Percentiles rank a stretch among this genome's conserved stretches.
phyloP scores from a whole-genome alignment of 2,329 filamentous ascomycete genomes.

The Aureobasidium vineae region DNA sequence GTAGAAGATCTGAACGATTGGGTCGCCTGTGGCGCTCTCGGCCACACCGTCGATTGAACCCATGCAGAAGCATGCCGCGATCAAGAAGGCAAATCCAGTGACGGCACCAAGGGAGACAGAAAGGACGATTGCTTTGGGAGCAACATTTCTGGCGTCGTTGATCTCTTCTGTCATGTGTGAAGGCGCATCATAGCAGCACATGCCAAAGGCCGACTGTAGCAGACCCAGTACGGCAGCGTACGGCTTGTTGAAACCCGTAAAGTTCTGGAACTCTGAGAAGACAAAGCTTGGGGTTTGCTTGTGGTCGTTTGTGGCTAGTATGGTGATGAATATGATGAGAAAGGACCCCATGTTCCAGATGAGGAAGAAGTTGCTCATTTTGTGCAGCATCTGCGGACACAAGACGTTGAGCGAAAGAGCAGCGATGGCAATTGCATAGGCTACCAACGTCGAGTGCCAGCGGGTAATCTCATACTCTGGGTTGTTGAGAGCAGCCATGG shows the following conservation, averaged over 20 bases:
- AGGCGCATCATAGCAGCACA: slow-evolving; percentile 50
- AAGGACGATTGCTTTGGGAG: slow-evolving; percentile 50
- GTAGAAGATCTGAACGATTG: slow-evolving; percentile 55
- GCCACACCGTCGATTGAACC: slow-evolving; percentile 51
- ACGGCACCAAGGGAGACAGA: slow-evolving; percentile 48
- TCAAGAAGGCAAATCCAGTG: slow-evolving; percentile 51
- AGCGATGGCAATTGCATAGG: slow-evolving; percentile 50
- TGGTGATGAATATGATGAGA: slow-evolving; percentile 52
- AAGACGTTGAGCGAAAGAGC: slow-evolving; percentile 52
- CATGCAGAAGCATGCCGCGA: slow-evolving; percentile 54
- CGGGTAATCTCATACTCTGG: slow-evolving; percentile 53
- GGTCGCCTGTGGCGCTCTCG: slow-evolving; percentile 49
- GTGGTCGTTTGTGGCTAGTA: slow-evolving; percentile 55
- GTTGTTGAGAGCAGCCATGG: slow-evolving; percentile 54
- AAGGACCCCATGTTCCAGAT: slow-evolving; percentile 57
- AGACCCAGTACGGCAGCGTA: slow-evolving; percentile 56
- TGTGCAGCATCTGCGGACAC: slow-evolving; percentile 52
- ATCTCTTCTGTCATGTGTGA: slow-evolving; percentile 59
- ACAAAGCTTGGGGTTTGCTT: slow-evolving; percentile 57
- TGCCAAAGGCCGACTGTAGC: slow-evolving; percentile 55
- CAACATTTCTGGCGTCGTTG: slow-evolving; percentile 51
- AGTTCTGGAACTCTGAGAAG: slow-evolving; percentile 55
- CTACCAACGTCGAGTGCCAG: slow-evolving; percentile 57
- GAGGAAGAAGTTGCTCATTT: slow-evolving; percentile 50
- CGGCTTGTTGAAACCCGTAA: slow-evolving; percentile 51